Evolutionary conservation across 2,329 filamentous ascomycete genomes (phyloP), one percentile per base, ranked within the genome.

Genomic region (Stachybotrys echinatus): DNA sequence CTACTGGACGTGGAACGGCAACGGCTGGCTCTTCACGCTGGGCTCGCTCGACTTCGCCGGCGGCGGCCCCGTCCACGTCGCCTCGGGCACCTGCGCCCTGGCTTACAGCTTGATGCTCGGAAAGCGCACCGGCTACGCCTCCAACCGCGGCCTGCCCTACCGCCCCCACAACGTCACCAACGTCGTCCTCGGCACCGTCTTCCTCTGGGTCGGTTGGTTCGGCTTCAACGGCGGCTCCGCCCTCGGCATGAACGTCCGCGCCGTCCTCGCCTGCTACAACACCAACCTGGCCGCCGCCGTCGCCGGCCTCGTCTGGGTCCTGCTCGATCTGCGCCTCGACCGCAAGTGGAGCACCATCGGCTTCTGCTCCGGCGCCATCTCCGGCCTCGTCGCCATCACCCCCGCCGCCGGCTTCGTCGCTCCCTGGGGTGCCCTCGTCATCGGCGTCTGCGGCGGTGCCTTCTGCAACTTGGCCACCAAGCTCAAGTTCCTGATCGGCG

Each of bases 181-280:
- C 58, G 83, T 89, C 55, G 83, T 89, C 45, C 75, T 90, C 44
- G 87, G 87, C 20, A 89, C 87, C 4, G 79, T 85, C 22, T 80
- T 87, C 68, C 78, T 96, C 46, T 96, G 92, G 92, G 88, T 96
- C 43, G 91, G 92, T 51, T 96, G 91, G 92, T 94, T 96, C 65
- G 92, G 92, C 45, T 96, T 96, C 81, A 96, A 96, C 69, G 91
- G 89, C 48, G 92, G 92, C 54, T 81, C 87, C 4, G 92, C 90
- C 2, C 77, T 95, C 42, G 79, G 81, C 52, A 88, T 89, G 55
- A 95, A 94, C 73, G 74, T 95, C 59, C 88, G 92, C 52, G 88
- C 92, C 48, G 77, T 95, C 66, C 92, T 96, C 87, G 91, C 92
- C 48, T 88, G 87, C 60, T 81, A 94, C 46, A 88, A 92, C 54